phyloP scores from a whole-genome alignment of 768 basidiomycete species.

The Antrodiella citrinella region DNA sequence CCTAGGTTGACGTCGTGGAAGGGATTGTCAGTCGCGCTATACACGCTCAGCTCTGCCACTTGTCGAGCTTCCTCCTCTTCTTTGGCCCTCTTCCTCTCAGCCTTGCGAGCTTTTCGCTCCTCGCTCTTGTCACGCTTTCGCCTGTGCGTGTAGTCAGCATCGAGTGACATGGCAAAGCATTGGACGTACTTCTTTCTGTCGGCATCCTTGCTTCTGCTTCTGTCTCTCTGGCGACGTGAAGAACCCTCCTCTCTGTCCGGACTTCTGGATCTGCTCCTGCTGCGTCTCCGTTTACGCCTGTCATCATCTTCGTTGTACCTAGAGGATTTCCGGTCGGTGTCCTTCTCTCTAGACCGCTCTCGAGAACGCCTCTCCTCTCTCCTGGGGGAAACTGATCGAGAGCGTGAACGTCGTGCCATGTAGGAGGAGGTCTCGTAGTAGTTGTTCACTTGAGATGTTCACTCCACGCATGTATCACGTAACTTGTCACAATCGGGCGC shows the following conservation, averaged over 20 bases:
- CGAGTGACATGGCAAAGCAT: background rate
- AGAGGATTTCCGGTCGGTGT: slow-evolving; percentile 13
- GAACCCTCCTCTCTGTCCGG: slow-evolving; percentile 24
- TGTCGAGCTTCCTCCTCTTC: slow-evolving; percentile 89
- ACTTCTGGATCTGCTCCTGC: slow-evolving; percentile 27
- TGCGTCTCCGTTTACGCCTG: slow-evolving; percentile 15
- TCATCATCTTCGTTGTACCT: slow-evolving; percentile 15
- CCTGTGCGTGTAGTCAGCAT: slow-evolving; percentile 28
- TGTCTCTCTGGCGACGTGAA: slow-evolving; percentile 9
- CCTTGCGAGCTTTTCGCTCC: slow-evolving; percentile 76
- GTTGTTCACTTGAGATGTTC: too few relatives aligned
- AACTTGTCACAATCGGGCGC: too few relatives aligned
- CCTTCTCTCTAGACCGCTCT: slow-evolving; percentile 25
- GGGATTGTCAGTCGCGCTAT: slow-evolving; percentile 94
- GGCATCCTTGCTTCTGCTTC: slow-evolving; percentile 32
- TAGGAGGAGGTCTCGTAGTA: too few relatives aligned
- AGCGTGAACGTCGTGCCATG: too few relatives aligned
- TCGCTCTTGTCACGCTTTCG: slow-evolving; percentile 84
- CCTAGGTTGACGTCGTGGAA: slow-evolving; percentile 97
- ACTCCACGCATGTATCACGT: too few relatives aligned
- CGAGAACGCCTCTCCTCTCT: slow-evolving; percentile 18
- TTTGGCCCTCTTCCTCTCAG: slow-evolving; percentile 74
- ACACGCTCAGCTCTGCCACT: slow-evolving; percentile 91
- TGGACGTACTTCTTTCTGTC: slow-evolving; percentile 43
- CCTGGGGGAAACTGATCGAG: slow-evolving; percentile 45